Base-by-base conservation (phyloP, 2,329 filamentous ascomycete species). In the Calonectria honghensis region DNA sequence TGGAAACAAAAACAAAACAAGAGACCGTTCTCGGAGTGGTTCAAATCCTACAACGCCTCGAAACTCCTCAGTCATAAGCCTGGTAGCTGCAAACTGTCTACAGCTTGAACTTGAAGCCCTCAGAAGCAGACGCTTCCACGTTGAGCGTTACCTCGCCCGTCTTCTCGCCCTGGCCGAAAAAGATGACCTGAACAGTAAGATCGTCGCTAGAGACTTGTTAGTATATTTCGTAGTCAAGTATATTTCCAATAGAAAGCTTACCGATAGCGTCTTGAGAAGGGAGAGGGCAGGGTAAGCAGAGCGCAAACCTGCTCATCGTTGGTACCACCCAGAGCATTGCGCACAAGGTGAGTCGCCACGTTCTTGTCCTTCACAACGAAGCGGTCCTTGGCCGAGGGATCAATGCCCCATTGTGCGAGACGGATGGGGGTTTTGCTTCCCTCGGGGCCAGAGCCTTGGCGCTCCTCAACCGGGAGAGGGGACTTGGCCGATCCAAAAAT, bases 331-430 rank as follows among this genome's bases (percentile, higher is more conserved):
- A 99, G 91, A 0, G 97, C 97, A 82, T 99, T 99, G 77, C 97
- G 93, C 63, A 98, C 94, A 63, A 99, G 90, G 87, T 99, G 97
- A 2, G 97, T 99, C 0, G 97, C 97, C 10, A 94, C 97, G 79
- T 99, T 99, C 87, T 96, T 96, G 84, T 99, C 97, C 87, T 97
- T 93, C 14, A 98, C 94, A 1, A 97, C 93, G 80, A 98, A 99
- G n/a, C 97, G 91, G 79, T 94, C 93, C 79, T 93, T 92, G 80
- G 93, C 89, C 54, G 92, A 91, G 7, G 91, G 91, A 54, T 93
- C 92, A 37, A 98, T 92, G 63, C 96, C 95, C 94, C 97, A 99
- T 83, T 99, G 97, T 79, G 93, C 91, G 81, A 98, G 91, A 68
- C 97, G 94, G 79, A 98, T 95, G 0, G 97, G 97, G 9, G 94